phyloP scores from a whole-genome alignment of 306 rosid species.

The Vicia villosa region DNA sequence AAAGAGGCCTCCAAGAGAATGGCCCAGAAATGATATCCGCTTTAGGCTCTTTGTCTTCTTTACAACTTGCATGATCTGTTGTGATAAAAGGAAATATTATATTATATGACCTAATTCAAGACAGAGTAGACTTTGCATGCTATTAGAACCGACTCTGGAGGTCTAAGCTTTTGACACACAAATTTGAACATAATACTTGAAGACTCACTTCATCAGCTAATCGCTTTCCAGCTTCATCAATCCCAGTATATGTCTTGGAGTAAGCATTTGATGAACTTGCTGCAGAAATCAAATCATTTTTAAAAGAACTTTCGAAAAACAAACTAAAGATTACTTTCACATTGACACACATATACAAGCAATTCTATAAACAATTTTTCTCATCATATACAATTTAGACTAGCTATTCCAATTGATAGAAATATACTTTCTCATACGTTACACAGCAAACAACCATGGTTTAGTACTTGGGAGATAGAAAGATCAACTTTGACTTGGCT shows the following conservation, averaged over 20 bases:
- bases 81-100: conserved; percentile 37
- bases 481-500: conserved; percentile 27
- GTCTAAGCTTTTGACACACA: conserved; percentile 24
- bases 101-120: conserved; percentile 30
- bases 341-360: conserved; percentile 11
- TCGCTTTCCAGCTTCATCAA: conserved; percentile 91
- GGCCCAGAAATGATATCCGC: conserved; percentile 86
- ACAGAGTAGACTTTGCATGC: conserved; percentile 28
- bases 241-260: conserved; percentile 79
- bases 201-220: conserved; percentile 89
- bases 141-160: conserved; percentile 5
- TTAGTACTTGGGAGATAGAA: conserved; percentile 8
- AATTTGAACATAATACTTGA: conserved; percentile 32
- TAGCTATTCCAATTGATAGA: conserved; percentile 13
- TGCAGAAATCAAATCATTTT: conserved; percentile 46
- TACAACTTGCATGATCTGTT: conserved; percentile 80
- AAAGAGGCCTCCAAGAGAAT: conserved; percentile 95
- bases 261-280: conserved; percentile 82
- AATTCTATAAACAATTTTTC: background rate
- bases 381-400: conserved; percentile 20
- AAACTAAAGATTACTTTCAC: conserved; percentile 7
- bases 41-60: conserved; percentile 70
- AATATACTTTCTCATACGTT: conserved; percentile 23
- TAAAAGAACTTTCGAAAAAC: conserved; percentile 32
- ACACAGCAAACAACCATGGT: background rate